Percentiles rank a stretch among this genome's conserved stretches.
phyloP scores from a whole-genome alignment of 169 alveolate genomes.

The Fabrea salina region DNA sequence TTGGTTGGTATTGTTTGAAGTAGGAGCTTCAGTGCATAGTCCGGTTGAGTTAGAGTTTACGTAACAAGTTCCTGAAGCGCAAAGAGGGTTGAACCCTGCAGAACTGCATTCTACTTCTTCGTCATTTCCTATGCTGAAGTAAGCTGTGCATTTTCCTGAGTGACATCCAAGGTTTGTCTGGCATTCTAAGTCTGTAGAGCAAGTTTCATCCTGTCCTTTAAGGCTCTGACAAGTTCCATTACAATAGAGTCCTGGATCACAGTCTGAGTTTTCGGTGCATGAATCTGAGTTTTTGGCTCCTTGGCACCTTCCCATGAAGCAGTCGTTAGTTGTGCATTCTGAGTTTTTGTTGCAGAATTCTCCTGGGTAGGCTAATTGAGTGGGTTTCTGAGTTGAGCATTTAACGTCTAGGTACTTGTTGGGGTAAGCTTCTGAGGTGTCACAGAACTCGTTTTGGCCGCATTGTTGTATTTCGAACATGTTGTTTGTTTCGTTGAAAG shows the following conservation, averaged over 20 bases:
- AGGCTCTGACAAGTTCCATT: not conserved
- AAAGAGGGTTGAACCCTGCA: too few species aligned
- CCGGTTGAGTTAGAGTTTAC: not conserved
- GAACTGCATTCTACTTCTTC: not conserved
- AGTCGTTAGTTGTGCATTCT: not conserved
- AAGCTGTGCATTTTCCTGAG: not conserved
- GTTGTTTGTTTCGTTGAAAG: not conserved
- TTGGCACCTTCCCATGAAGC: not conserved
- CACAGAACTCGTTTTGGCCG: not conserved
- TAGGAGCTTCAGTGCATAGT: conserved; percentile 12
- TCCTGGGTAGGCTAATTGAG: not conserved
- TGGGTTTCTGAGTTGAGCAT: not conserved
- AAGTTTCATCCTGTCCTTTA: not conserved
- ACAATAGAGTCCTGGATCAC: not conserved
- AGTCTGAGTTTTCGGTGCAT: not conserved
- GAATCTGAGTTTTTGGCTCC: not conserved
- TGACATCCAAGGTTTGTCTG: not conserved
- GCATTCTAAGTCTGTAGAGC: conserved; percentile 23
- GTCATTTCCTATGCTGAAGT: not conserved
- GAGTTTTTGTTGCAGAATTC: not conserved
- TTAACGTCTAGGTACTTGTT: conserved; percentile 1
- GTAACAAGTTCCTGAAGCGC: conserved; percentile 2
- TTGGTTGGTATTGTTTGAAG: not conserved
- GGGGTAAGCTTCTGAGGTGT: not conserved
- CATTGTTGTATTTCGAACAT: not conserved